Base-by-base conservation (phyloP, 352 stramenopile species). In the Phytophthora fragariaefolia region DNA sequence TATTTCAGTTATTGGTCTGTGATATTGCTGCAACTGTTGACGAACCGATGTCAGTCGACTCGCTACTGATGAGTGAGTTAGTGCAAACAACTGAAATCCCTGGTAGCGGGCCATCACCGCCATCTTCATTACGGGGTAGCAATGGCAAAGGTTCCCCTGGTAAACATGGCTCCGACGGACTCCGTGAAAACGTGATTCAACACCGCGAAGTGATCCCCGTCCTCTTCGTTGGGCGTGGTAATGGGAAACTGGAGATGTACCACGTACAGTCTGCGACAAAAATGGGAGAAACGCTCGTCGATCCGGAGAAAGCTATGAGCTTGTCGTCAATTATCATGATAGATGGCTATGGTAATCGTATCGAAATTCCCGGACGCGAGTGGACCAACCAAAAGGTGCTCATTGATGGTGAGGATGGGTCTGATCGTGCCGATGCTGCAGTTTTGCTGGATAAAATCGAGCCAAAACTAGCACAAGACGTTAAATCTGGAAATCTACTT, bases 171-270 rank as follows among this genome's bases (percentile, higher is more conserved):
- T 55, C 24, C 17, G 50, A 71, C 15, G 18, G 1, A 0, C 67
- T 74, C 24, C 50, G 50, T 18, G 28, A 63, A 17, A 69, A 58
- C 23, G 27, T 75, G 22, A 74, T 71, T 9, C 70, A 83, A 36
- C 74, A 88, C 49, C 77, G 69, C 34, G 80, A 89, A 66, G 74
- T 85, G 32, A 73, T 91, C 10, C 80, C 74, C 22, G 71, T 91
- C 2, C 68, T 94, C 3, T 92, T 91, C 63, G 77, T 92, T 20
- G 86, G 86, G 10, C 80, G 86, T 36, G 82, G 83, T 5, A 87
- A 79, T 13, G 81, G 84, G 0, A 86, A 87, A 55, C 32, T 92
- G 23, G 82, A 95, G 58, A 85, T 92, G 76, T 95, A 85, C 42
- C 81, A 95, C 56, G 56, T 92, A 2, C 75, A 90, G 18, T 82